phyloP scores from a whole-genome alignment of 495 filamentous ascomycete species.

The Lepidopterella palustris region DNA sequence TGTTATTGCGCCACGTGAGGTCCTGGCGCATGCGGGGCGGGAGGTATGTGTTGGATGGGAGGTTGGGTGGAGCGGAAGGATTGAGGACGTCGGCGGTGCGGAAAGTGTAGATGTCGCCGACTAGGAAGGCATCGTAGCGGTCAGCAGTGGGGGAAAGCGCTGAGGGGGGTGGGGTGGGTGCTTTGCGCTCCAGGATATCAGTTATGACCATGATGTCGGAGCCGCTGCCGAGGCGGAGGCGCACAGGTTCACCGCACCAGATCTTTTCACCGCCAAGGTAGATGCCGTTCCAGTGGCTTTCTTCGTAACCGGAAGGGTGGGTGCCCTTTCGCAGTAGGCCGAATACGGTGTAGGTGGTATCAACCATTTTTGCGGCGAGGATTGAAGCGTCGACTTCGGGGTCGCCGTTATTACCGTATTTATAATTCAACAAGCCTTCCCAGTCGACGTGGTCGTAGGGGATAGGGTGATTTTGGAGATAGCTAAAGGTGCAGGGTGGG shows the following conservation, averaged over 20 bases:
- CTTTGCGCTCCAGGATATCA: slow-evolving; percentile 36
- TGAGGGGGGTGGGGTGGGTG: slow-evolving; percentile 10
- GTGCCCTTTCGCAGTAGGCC: slow-evolving; percentile 39
- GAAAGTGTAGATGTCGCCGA: slow-evolving; percentile 47
- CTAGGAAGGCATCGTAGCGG: slow-evolving; percentile 7
- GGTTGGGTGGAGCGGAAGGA: slow-evolving; percentile 20
- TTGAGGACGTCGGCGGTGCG: slow-evolving; percentile 30
- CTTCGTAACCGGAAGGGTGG: slow-evolving; percentile 35
- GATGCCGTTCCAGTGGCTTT: slow-evolving; percentile 49
- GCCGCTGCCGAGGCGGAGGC: slow-evolving; percentile 40
- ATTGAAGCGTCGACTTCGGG: slow-evolving; percentile 56
- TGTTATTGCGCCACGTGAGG: slow-evolving; percentile 42
- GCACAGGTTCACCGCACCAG: slow-evolving; percentile 53
- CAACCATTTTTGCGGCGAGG: slow-evolving; percentile 52
- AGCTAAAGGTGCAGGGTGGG: slow-evolving; percentile 37
- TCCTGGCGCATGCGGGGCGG: slow-evolving; percentile 44
- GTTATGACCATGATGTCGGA: slow-evolving; percentile 49
- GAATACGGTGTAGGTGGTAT: slow-evolving; percentile 50
- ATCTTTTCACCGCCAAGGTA: slow-evolving; percentile 59
- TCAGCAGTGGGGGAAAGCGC: slow-evolving; percentile 14
- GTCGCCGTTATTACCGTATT: slow-evolving; percentile 40
- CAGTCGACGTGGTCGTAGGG: slow-evolving; percentile 49
- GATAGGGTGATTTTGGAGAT: slow-evolving; percentile 29
- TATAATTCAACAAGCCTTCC: slow-evolving; percentile 39
- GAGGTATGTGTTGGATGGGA: slow-evolving; percentile 34